These are phyloP conservation scores for Trapa bicornis DNA, from an alignment of 345 rosid genomes.

Conservation along the genomic window DNA sequence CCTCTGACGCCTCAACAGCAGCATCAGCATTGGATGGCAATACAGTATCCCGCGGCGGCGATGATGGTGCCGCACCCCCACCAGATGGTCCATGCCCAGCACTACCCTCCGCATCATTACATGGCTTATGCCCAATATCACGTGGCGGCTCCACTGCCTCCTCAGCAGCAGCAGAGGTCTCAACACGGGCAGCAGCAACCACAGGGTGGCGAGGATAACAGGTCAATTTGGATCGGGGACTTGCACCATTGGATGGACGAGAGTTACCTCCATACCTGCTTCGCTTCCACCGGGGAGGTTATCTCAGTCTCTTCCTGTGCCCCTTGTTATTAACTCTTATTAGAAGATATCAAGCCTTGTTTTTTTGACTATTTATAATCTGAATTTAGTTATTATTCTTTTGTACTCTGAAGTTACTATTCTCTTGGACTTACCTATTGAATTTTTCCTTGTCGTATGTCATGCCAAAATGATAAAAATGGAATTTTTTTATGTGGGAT, in stretches of 20 bases:
- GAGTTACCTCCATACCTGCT: slow-evolving; percentile 60
- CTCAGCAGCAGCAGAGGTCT: slow-evolving; percentile 19
- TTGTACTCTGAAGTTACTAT: too few species aligned
- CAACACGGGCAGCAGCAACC: slow-evolving; percentile 12
- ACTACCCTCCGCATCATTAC: slow-evolving; percentile 31
- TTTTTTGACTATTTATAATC: background rate
- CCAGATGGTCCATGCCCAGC: slow-evolving; percentile 51
- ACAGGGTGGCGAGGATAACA: slow-evolving; percentile 34
- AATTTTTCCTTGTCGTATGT: background rate
- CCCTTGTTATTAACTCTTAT: background rate
- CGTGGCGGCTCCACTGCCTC: slow-evolving; percentile 22
- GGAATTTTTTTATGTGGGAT: background rate
- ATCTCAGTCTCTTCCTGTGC: background rate
- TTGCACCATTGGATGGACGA: slow-evolving; percentile 99
- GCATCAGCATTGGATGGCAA: slow-evolving; percentile 48
- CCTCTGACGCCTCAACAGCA: slow-evolving; percentile 20
- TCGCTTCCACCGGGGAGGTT: slow-evolving; percentile 75
- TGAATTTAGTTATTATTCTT: background rate
- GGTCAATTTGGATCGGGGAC: slow-evolving; percentile 91
- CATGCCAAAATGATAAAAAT: background rate
- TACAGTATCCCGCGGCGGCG: slow-evolving; percentile 56
- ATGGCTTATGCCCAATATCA: slow-evolving; percentile 17
- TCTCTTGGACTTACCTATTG: too few species aligned
- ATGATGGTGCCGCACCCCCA: slow-evolving; percentile 83
- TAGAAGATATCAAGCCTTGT: background rate